Percentiles rank a stretch among this genome's conserved stretches.
Conservation (phyloP, 106 monocot species). For the Gastrodia elata region DNA sequence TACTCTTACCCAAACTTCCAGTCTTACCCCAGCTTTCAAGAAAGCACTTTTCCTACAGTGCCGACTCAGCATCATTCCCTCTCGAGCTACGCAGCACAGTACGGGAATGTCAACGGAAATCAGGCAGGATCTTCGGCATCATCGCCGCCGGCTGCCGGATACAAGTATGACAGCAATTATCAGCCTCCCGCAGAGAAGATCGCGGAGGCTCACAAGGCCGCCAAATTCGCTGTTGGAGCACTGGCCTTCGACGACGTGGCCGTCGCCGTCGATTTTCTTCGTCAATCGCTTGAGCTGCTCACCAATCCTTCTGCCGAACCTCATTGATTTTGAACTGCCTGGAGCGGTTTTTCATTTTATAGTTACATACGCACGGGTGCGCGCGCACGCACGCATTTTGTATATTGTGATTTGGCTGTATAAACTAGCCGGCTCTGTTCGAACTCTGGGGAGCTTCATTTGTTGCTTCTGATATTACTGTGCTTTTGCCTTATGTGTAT, state of each 20-base stretch:
- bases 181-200: slow-evolving; percentile 57
- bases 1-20: slow-evolving; percentile 53
- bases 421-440: too few species aligned
- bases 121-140: slow-evolving; percentile 8
- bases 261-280: slow-evolving; percentile 52
- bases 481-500: too few species aligned
- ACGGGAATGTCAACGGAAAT: slow-evolving; percentile 9
- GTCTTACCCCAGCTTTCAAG: slow-evolving; percentile 59
- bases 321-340: slow-evolving; percentile 17
- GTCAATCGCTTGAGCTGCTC: slow-evolving; percentile 45
- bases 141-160: slow-evolving; percentile 15
- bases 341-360: too few species aligned
- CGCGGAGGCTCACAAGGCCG: slow-evolving; percentile 63
- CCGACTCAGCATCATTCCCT: slow-evolving; percentile 39
- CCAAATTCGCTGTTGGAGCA: slow-evolving; percentile 60
- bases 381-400: too few species aligned
- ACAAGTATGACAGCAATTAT: slow-evolving; percentile 52
- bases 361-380: too few species aligned
- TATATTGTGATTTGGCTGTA: too few species aligned
- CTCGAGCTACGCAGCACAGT: slow-evolving; percentile 16
- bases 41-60: slow-evolving; percentile 31
- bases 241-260: slow-evolving; percentile 70
- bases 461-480: too few species aligned
- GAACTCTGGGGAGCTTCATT: too few species aligned
- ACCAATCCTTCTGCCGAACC: slow-evolving; percentile 59